These are phyloP conservation scores for Forsythia suspensa DNA, from an alignment of 257 asterid genomes.

Conservation along the genomic window DNA sequence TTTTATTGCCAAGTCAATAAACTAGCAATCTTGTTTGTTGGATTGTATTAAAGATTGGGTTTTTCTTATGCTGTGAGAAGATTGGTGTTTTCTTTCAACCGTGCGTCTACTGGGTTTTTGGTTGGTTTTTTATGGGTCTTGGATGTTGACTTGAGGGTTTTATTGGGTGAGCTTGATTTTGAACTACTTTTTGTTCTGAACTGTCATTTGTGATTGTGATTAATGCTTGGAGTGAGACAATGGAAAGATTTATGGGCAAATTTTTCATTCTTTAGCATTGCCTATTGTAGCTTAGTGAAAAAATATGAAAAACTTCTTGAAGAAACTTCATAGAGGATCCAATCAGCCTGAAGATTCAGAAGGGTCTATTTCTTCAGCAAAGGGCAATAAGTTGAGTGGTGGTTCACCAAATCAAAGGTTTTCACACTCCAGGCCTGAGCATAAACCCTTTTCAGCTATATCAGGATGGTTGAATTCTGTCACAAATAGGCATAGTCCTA, in stretches of 20 bases:
- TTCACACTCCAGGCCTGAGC: constrained; percentile 62
- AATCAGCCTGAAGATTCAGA: constrained; percentile 73
- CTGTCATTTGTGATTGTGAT: constrained; percentile 30
- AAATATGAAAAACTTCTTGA: constrained; percentile 76
- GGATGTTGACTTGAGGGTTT: constrained; percentile 47
- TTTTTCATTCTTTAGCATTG: constrained; percentile 54
- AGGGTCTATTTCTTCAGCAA: constrained; percentile 65
- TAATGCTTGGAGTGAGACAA: constrained; percentile 55
- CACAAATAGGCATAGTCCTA: constrained; percentile 62
- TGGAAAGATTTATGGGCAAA: constrained; percentile 53
- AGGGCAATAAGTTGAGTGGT: constrained; percentile 49
- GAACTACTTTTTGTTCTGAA: constrained; percentile 19
- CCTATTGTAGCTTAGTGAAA: constrained; percentile 28
- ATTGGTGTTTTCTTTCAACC: background rate
- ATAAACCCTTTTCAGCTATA: constrained; percentile 71
- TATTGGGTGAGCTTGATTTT: constrained; percentile 28
- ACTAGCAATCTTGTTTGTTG: constrained; percentile 27
- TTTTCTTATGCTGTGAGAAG: constrained; percentile 18
- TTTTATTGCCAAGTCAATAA: constrained; percentile 22
- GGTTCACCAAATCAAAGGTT: constrained; percentile 50
- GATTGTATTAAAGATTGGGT: constrained; percentile 35
- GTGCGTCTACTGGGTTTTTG: constrained; percentile 12
- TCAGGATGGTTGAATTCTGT: constrained; percentile 97
- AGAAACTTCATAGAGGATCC: constrained; percentile 80
- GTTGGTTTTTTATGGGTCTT: constrained; percentile 31